Percentiles rank a stretch among this genome's conserved stretches.
phyloP scores from a whole-genome alignment of 257 asterid species.

The Haberlea rhodopensis region DNA sequence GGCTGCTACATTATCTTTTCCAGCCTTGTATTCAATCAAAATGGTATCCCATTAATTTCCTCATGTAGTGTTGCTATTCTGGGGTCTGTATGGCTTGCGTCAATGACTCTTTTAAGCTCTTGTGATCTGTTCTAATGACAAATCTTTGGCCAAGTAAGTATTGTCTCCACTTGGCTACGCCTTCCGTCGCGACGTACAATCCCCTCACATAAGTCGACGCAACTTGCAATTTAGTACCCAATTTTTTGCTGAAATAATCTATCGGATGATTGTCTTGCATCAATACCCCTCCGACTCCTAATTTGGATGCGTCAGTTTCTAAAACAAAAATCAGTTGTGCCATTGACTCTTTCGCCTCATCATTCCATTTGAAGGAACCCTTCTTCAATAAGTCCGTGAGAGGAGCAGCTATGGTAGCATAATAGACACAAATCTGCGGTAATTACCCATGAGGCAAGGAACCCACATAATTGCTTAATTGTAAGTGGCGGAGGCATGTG shows the following conservation, averaged over 20 bases:
- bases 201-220: background rate
- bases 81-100: background rate
- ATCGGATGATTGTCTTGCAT: background rate
- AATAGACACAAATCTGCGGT: background rate
- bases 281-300: background rate
- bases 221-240: too few relatives aligned
- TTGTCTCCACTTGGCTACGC: background rate
- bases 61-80: background rate
- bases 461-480: background rate
- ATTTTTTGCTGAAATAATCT: background rate
- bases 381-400: background rate
- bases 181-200: background rate
- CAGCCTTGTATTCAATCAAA: background rate
- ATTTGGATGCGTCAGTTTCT: background rate
- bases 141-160: background rate
- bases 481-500: background rate
- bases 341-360: background rate
- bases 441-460: background rate
- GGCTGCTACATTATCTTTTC: background rate
- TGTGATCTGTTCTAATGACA: slow-evolving; percentile 5
- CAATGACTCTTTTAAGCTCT: background rate
- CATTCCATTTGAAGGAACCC: background rate
- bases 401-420: background rate
- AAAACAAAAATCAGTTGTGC: background rate
- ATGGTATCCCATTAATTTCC: slow-evolving; percentile 1